These are phyloP conservation scores for Pseudotsuga menziesii DNA, from an alignment of 75 land plant genomes.

Conservation along the genomic window DNA sequence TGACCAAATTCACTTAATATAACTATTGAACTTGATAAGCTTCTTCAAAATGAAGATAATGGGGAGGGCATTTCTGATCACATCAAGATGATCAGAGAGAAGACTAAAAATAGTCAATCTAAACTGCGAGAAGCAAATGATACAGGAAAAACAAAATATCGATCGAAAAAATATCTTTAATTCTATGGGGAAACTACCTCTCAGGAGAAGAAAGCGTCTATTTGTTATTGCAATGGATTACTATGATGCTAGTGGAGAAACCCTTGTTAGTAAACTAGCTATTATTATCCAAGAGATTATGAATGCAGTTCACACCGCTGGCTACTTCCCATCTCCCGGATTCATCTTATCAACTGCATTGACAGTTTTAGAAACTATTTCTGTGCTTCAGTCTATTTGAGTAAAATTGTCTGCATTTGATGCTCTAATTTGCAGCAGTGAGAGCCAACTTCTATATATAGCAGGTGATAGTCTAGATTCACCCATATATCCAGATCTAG, in stretches of 20 bases:
- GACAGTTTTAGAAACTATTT: constrained; percentile 33
- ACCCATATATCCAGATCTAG: no score
- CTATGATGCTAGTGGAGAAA: constrained; percentile 31
- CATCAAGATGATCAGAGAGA: background rate
- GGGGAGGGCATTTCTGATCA: background rate
- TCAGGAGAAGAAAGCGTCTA: constrained; percentile 42
- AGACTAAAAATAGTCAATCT: background rate
- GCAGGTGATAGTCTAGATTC: no score
- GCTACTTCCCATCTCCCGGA: constrained; percentile 15
- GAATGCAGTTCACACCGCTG: constrained; percentile 10
- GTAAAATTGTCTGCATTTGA: no score
- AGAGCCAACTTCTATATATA: no score
- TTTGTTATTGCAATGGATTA: constrained; percentile 62
- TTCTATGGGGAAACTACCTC: background rate
- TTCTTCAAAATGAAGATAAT: background rate
- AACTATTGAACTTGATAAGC: background rate
- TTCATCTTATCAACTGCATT: constrained; percentile 50
- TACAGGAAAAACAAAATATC: constrained; percentile 2
- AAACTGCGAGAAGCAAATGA: background rate
- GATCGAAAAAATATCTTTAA: constrained; percentile 2
- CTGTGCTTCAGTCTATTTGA: constrained; percentile 32
- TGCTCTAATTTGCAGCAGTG: no score
- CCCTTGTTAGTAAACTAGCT: constrained; percentile 8
- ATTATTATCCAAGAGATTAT: constrained; percentile 28
- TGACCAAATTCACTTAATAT: constrained; percentile 6